Base-by-base conservation (phyloP, 2,329 filamentous ascomycete species). In the Hypoxylon sp. region DNA sequence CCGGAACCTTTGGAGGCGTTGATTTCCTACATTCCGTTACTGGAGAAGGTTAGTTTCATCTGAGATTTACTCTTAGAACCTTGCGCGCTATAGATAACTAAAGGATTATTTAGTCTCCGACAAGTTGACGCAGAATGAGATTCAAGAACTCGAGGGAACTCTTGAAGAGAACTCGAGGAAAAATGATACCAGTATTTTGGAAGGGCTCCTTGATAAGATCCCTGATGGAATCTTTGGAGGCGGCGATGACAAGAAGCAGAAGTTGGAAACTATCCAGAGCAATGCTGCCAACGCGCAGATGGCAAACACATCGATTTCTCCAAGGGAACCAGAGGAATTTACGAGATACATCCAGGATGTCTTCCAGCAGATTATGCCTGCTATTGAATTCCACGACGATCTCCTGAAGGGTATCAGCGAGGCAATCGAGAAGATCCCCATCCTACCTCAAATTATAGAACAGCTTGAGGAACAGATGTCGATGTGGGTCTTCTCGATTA, bases 1-100 rank as follows among this genome's bases (percentile, higher is more conserved):
- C 94, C 1, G 94, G 95, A 66, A 98, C 94, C 5, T 98, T 98
- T 80, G 94, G 94, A 69, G 94, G 94, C 70, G 94, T 97, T 13
- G 95, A 98, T 77, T 98, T 98, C 82, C 84, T 97, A 67, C 94
- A 97, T 82, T 96, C 92, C 0, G 94, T 97, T 31, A 92, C 88
- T 50, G 88, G 89, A 65, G 89, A 91, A 82, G 83, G 86, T 87
- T 71, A 17, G 65, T 61, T n/a, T 5, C 42, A 17, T 13, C 22
- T 5, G 10, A 1, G 26, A 44, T 29, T 54, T 39, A 50, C 3
- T 17, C 13, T 19, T 2, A n/a, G 24, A 35, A 35, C n/a, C 22
- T 19, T 10, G 3, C 17, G 24, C 10, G 39, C 39, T 8, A 47
- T 35, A 50, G 46, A 59, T 66, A 63, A 67, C 33, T 74, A 75